Conservation (phyloP, 495 filamentous ascomycete genomes). For the Pyrenula aspistea region DNA sequence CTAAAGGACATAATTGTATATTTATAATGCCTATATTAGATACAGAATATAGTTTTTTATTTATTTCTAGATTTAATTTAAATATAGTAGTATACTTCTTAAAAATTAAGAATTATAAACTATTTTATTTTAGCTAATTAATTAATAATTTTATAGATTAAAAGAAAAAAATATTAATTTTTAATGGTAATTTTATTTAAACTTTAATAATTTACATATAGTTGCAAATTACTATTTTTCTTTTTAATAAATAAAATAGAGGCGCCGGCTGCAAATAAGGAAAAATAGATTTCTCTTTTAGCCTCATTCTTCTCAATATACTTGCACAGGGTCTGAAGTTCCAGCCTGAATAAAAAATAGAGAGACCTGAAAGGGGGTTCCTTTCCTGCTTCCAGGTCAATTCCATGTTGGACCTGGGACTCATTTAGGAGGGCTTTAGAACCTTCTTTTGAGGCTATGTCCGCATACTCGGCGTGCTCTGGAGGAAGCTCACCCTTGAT, state of each 20-base stretch:
- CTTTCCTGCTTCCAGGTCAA: too few species aligned
- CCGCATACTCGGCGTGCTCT: too few species aligned
- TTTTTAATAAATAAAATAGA: slow-evolving; percentile 1
- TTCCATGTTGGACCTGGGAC: too few species aligned
- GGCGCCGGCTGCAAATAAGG: too few species aligned
- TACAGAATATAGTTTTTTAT: slow-evolving; percentile 5
- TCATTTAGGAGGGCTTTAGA: too few species aligned
- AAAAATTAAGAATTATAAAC: slow-evolving; percentile 1
- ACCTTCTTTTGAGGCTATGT: too few species aligned
- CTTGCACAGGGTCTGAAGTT: too few species aligned
- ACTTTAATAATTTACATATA: neutral
- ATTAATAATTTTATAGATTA: slow-evolving; percentile 2
- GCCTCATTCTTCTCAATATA: too few species aligned
- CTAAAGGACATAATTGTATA: slow-evolving; percentile 11
- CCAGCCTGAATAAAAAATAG: too few species aligned
- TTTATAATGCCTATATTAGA: slow-evolving; percentile 3
- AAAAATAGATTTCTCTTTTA: too few species aligned
- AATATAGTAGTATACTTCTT: slow-evolving; percentile 1
- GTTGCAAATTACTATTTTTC: neutral
- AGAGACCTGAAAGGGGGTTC: too few species aligned
- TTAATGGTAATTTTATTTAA: slow-evolving; percentile 5
- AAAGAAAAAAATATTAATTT: slow-evolving; percentile 7
- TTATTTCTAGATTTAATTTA: neutral
- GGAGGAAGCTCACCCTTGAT: too few species aligned
- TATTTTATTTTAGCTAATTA: slow-evolving; percentile 2